Evolutionary conservation across 1,284 basidiomycete genomes (phyloP).

Genomic region (Cutaneotrichosporon dermatis): DNA sequence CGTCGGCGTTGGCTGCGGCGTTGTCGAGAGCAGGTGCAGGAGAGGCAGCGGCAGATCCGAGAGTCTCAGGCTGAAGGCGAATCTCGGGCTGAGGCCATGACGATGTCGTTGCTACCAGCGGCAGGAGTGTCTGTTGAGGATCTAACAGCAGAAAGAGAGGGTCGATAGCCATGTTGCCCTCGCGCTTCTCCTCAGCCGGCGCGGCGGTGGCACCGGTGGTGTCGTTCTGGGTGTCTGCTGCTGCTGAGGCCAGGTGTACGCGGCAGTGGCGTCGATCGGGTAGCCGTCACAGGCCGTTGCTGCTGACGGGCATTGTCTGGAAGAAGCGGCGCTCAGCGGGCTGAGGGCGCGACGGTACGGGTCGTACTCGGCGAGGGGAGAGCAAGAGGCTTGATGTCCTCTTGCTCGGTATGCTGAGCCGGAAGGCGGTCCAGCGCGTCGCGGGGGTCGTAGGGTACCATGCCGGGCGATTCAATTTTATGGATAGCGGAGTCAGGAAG

Average conservation of each 20-base stretch:
- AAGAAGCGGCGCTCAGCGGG: slow-evolving; percentile 20
- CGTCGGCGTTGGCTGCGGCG: not conserved
- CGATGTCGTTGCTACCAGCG: slow-evolving; percentile 1
- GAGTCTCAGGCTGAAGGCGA: slow-evolving; percentile 33
- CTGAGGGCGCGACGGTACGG: slow-evolving; percentile 10
- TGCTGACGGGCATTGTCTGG: slow-evolving; percentile 16
- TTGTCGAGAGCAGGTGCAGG: slow-evolving; percentile 18
- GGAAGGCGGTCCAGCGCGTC: slow-evolving; percentile 15
- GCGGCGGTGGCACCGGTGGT: not conserved
- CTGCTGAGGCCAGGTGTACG: slow-evolving; percentile 8
- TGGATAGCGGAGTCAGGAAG: slow-evolving; percentile 10
- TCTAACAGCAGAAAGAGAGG: slow-evolving; percentile 31
- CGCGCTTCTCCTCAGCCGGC: slow-evolving; percentile 7
- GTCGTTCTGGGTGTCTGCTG: not conserved
- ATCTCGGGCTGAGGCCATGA: slow-evolving; percentile 22
- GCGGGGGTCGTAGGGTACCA: slow-evolving; percentile 11
- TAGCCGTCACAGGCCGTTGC: slow-evolving; percentile 22
- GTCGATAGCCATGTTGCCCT: slow-evolving; percentile 25
- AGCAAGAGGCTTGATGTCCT: slow-evolving; percentile 2
- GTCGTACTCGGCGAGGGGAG: not conserved
- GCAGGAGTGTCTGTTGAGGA: slow-evolving; percentile 18
- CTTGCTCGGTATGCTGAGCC: slow-evolving; percentile 12
- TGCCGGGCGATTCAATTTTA: slow-evolving; percentile 11
- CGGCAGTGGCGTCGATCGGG: slow-evolving; percentile 15
- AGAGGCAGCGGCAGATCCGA: slow-evolving; percentile 29